Base-by-base conservation (phyloP, 495 filamentous ascomycete genomes). In the Aspergillus leporis region DNA sequence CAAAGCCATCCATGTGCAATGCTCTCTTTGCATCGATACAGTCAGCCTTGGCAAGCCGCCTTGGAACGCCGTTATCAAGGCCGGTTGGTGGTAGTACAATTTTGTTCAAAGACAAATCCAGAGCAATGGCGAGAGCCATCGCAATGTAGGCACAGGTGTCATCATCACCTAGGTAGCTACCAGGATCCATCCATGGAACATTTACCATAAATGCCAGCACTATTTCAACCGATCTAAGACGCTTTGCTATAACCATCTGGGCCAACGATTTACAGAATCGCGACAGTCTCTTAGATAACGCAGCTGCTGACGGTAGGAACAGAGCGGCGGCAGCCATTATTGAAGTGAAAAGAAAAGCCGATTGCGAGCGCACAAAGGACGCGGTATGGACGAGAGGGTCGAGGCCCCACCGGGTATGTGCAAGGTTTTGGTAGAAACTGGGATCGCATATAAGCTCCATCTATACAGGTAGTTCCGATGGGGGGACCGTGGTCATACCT, bases 161-260 rank as follows among this genome's bases (percentile, higher is more conserved):
- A 66, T 90, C 88, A 62, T 90, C 87, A 14, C 84, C 83, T 62
- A 85, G 80, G 62, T 85, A 81, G 49, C 82, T 79, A 5, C 87
- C 87, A 0, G 87, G 85, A 13, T 83, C 78, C 81, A 90, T 89
- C 88, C 88, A 90, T 12, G 88, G 87, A 23, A 90, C 81, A 61
- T 90, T 89, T n/a, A 87, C 81, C 85, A 90, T 88, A 60, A 89
- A 90, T 2, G 85, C 88, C 14, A 90, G 66, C 5, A 90, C 82
- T 55, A 90, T 89, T 66, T 90, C 88, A 8, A 87, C 85, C 7
- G 88, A 90, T 36, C 83, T 81, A 61, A 83, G 76, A 3, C 87
- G 79, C 41, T 83, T 75, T 0, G 74, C 67, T 38, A 87, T 82
- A 23, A 89, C 78, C 21, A 81, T 77, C 32, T 84, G 80, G 0